Percentiles rank a stretch among this genome's conserved stretches.
Evolutionary conservation across 306 rosid genomes (phyloP).

Genomic region (cucumber (Cucumis sativus)): Cucumber_9930_V3 NC_026658.2:15297001-15297500

Average conservation of each 20-base stretch:
- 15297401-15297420: neutral
- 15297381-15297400: conserved; percentile 9
- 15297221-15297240: neutral
- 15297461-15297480: neutral
- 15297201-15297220: neutral
- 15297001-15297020: neutral
- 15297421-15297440: neutral
- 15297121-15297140: neutral
- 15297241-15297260: neutral
- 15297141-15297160: conserved; percentile 13
- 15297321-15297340: conserved; percentile 3
- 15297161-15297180: conserved; percentile 18
- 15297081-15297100: neutral
- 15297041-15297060: neutral
- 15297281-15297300: neutral
- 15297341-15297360: conserved; percentile 16
- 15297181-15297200: conserved; percentile 26
- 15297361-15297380: conserved; percentile 10
- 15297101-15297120: neutral
- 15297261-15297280: neutral
- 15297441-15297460: conserved; percentile 1
- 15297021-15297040: neutral
- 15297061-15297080: neutral
- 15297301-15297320: conserved; percentile 11
- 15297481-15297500: neutral